Evolutionary conservation across 2,329 filamentous ascomycete genomes (phyloP), one percentile per base, ranked within the genome.

Genomic region (Ramularia collo-cygni): DNA sequence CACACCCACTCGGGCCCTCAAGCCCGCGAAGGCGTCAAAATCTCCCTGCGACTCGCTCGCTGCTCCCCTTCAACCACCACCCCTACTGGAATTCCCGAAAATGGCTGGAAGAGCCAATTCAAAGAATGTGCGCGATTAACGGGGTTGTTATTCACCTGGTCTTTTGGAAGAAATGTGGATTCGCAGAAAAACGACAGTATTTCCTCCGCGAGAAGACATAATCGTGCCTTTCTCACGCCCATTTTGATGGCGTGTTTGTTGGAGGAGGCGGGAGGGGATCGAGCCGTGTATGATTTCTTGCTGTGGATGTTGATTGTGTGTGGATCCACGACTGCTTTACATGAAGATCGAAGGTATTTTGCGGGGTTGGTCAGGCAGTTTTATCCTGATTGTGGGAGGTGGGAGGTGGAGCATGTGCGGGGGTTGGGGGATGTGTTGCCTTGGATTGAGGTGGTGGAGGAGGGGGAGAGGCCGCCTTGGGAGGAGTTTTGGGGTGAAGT

Each of bases 261-360:
- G 15, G 29, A 32, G 6, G 5, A 16, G 2, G 30, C 36, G 16
- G 28, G 14, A 10, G 31, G 39, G 7, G 39, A 21, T 4, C 21
- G 27, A 5, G 31, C 43, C 1, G 34, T 42, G 9, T 35, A 28
- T 3, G 43, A 49, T 7, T 19, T 49, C 12, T 32, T 46, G 1
- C 35, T 45, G 8, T 49, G 46, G 46, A 46, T 44, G 28, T 21
- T 49, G 4, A 32, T 46, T n/a, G 41, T 49, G 4, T 40, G 33
- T 13, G 42, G 44, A 26, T 43, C 42, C 2, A 41, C 44, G 8
- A 37, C 41, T 6, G 14, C 26, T 4, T n/a, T 37, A 0, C 10
- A 12, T 8, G 37, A 39, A 12, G 35, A 43, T 8, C 38, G 33
- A 18, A 34, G 36, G 4, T 37, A 42, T n/a, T 49, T 44, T 15